phyloP scores from a whole-genome alignment of 177 flowering plant genomes.

The Vitis hybrid region DNA sequence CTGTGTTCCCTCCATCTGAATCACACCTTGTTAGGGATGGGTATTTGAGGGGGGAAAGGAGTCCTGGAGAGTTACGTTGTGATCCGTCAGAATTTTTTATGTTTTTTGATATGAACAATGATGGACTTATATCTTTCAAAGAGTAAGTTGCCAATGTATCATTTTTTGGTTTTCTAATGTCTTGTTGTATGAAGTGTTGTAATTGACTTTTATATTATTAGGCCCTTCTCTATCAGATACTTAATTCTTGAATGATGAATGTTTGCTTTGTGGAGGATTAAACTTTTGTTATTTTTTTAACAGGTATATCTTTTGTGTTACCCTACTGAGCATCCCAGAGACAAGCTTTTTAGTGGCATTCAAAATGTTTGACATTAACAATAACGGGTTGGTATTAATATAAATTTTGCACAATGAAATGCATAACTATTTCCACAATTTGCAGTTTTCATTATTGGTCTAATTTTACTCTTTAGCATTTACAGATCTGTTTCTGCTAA shows the following conservation, averaged over 20 bases:
- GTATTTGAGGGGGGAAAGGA: constrained; percentile 69
- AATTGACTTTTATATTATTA: too few species aligned
- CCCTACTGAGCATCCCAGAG: constrained; percentile 94
- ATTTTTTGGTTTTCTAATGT: background rate
- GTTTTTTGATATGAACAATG: constrained; percentile 85
- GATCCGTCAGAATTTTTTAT: constrained; percentile 77
- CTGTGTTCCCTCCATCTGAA: constrained; percentile 96
- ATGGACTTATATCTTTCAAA: constrained; percentile 84
- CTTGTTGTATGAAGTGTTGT: background rate
- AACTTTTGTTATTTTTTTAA: constrained; percentile 14
- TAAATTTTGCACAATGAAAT: background rate
- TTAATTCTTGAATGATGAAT: background rate
- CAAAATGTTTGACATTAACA: constrained; percentile 93
- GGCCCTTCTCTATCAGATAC: too few species aligned
- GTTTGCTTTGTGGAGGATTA: background rate
- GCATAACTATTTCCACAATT: background rate
- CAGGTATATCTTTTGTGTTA: constrained; percentile 94
- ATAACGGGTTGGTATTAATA: constrained; percentile 63
- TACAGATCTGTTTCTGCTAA: background rate
- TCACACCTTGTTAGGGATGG: constrained; percentile 80
- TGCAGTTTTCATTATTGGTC: background rate
- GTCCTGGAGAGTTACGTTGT: constrained; percentile 68
- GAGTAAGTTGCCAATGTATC: constrained; percentile 58
- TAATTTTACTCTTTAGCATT: background rate
- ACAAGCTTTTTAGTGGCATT: constrained; percentile 88